These are phyloP conservation scores for Sanguinoderma infundibulare DNA, from an alignment of 1,284 basidiomycete species.

Conservation along the genomic window DNA sequence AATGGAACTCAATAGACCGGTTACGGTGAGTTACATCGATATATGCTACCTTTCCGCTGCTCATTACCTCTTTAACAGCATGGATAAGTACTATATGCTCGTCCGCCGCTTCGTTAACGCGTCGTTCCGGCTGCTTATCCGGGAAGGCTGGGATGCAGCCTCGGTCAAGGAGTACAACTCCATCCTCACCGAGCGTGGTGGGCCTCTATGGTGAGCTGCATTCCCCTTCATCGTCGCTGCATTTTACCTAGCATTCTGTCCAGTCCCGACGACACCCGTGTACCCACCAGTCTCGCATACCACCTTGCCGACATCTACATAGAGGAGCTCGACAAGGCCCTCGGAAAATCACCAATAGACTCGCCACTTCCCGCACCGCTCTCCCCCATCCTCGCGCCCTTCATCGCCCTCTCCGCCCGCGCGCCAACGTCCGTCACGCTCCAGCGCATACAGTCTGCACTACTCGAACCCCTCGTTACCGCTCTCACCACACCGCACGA, in stretches of 20 bases:
- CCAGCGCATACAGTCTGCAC: conserved; percentile 65
- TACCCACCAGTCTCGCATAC: conserved; percentile 82
- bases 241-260: background rate
- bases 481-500: conserved; percentile 42
- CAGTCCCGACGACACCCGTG: conserved; percentile 74
- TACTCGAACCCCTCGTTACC: conserved; percentile 69
- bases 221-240: background rate
- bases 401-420: conserved; percentile 70
- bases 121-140: conserved; percentile 80
- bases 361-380: conserved; percentile 57
- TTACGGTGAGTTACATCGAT: conserved; percentile 61
- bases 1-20: conserved; percentile 93
- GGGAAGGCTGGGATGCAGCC: conserved; percentile 68
- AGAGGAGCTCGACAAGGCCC: conserved; percentile 86
- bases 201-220: conserved; percentile 77
- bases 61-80: conserved; percentile 49
- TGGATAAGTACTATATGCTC: conserved; percentile 98
- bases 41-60: background rate
- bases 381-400: conserved; percentile 63
- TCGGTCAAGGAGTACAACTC: conserved; percentile 66
- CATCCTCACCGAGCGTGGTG: conserved; percentile 66
- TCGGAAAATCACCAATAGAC: conserved; percentile 33
- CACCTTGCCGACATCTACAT: conserved; percentile 92
- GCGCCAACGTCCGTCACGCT: conserved; percentile 67
- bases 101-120: conserved; percentile 89